Evolutionary conservation across 306 rosid species (phyloP).

Genomic region (Potentilla sterilis): DNA sequence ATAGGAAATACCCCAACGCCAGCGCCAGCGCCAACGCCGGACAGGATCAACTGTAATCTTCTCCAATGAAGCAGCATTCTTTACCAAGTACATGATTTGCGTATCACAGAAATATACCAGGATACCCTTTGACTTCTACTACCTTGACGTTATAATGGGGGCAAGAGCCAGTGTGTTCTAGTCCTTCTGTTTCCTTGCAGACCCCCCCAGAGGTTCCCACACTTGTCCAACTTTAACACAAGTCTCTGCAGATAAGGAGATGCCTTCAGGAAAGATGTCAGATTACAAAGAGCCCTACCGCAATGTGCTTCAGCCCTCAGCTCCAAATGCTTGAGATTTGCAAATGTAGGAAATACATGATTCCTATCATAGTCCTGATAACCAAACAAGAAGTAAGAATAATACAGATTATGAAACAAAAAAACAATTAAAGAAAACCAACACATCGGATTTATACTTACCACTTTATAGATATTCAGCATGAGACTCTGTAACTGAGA

Average conservation of each 20-base stretch:
- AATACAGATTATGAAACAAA: too few relatives aligned
- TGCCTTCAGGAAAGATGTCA: background rate
- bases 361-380: background rate
- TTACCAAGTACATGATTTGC: background rate
- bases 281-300: background rate
- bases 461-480: too few relatives aligned
- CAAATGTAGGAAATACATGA: background rate
- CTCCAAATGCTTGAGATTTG: background rate
- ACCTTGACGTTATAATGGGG: background rate
- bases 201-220: too few relatives aligned
- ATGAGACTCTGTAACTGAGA: too few relatives aligned
- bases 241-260: background rate
- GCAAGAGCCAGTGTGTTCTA: background rate
- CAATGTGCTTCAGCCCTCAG: background rate
- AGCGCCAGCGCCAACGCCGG: background rate
- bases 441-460: too few relatives aligned
- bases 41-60: background rate
- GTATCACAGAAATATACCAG: background rate
- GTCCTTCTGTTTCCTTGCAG: background rate
- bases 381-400: too few relatives aligned
- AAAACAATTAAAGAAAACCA: too few relatives aligned
- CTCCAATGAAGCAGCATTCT: background rate
- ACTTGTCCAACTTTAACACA: too few relatives aligned
- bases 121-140: background rate
- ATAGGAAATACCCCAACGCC: too few relatives aligned